Base-by-base conservation (phyloP, 257 asterid genomes). In the Capsicum pubescens region DNA sequence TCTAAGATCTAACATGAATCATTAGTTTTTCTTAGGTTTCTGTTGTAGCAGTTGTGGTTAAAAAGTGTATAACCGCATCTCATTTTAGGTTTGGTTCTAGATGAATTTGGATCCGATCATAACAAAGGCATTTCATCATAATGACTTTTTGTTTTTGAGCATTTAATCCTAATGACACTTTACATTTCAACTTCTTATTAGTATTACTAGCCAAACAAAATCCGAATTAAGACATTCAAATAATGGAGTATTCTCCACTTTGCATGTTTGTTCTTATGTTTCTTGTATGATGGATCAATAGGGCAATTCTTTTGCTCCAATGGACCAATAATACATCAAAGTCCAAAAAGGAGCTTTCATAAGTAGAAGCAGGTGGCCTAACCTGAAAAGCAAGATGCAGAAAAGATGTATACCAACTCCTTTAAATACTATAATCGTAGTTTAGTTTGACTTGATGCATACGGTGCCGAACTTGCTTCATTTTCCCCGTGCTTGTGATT, bases 381-480 rank as follows among this genome's bases (percentile, higher is more conserved):
- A 46, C n/a, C 80, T 72, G 36, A n/a, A 3, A 72, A 71, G 48
- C 59, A 50, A 50, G 44, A 74, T 12, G 46, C 46, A 21, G 7
- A 21, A 74, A 32, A 67, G 12, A 74, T 74, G 81, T 74, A 50
- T 74, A 74, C n/a, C 60, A 74, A 54, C 81, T 50, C 81, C 80
- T 74, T 46, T 48, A 21, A 7, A 21, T 74, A 74, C 42, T 21
- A 48, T 72, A 52, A 19, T 48, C 3, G 14, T 50, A 52, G 61
- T 21, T 12, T 74, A 74, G 46, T 71, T 71, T 19, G 36, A 46
- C 56, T 71, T 71, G 58, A 48, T n/a, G 58, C 39, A 46, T 71
- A 10, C 17, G n/a, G 58, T 71, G 39, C 39, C 52, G 26, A 71
- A 44, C 36, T 44, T 71, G 57, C 57, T 44, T 71, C 57, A 32